phyloP scores from a whole-genome alignment of 352 stramenopile species.

The Globisporangium canariense region DNA sequence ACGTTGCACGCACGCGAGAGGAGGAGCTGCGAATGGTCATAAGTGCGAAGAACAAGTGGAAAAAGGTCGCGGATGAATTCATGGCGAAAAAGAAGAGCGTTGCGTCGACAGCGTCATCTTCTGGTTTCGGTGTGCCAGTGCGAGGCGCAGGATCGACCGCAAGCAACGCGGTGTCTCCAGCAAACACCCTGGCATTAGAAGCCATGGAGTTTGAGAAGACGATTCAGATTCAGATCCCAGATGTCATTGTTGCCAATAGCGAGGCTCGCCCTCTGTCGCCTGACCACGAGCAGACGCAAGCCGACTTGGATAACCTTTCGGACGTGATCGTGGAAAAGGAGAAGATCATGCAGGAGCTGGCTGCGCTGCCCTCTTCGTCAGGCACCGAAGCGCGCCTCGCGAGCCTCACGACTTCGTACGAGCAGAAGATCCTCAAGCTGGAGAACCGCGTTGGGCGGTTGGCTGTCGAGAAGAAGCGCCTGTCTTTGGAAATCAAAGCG shows the following conservation, averaged over 20 bases:
- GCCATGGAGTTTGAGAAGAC: conserved; percentile 35
- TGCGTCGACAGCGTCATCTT: not conserved
- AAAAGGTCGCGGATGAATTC: conserved; percentile 48
- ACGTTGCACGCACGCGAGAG: conserved; percentile 27
- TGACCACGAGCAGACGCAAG: conserved; percentile 11
- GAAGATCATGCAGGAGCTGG: conserved; percentile 31
- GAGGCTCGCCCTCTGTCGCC: not conserved
- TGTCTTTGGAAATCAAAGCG: conserved; percentile 19
- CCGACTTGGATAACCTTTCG: conserved; percentile 29
- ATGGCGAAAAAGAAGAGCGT: conserved; percentile 23
- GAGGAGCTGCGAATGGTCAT: conserved; percentile 47
- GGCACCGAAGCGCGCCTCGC: conserved; percentile 25
- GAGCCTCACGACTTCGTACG: conserved; percentile 33
- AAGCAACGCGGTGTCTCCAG: conserved; percentile 5
- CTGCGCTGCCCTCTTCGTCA: conserved; percentile 12
- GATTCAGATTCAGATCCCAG: conserved; percentile 13
- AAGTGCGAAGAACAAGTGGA: conserved; percentile 64
- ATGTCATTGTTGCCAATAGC: not conserved
- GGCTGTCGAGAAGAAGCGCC: conserved; percentile 25
- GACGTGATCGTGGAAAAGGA: conserved; percentile 53
- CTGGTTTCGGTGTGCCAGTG: conserved; percentile 3
- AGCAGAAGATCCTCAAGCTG: conserved; percentile 35
- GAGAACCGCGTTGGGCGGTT: conserved; percentile 29
- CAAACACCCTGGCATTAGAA: conserved; percentile 26
- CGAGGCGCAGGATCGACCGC: not conserved